Conservation (phyloP, 2,329 filamentous ascomycete species). For the Trichothecium sympodiale region DNA sequence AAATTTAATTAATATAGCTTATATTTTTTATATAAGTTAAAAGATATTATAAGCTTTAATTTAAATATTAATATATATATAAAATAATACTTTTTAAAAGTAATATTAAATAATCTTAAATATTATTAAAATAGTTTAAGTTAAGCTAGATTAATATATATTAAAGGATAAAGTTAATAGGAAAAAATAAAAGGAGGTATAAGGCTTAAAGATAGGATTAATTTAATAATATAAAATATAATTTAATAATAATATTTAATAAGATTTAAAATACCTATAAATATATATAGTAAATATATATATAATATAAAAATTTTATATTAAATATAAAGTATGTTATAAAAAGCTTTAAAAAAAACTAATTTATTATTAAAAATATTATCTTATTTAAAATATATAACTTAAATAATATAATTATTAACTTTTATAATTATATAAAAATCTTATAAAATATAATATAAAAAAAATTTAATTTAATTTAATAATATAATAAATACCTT, state of each 20-base stretch:
- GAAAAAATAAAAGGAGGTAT: neutral
- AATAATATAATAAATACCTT: neutral
- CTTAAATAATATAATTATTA: conserved; percentile 1
- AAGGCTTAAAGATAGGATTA: too few relatives aligned
- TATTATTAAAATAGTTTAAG: too few relatives aligned
- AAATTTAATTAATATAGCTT: too few relatives aligned
- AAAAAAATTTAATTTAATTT: neutral
- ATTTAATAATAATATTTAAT: too few relatives aligned
- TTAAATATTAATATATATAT: too few relatives aligned
- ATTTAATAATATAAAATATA: too few relatives aligned
- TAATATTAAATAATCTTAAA: too few relatives aligned
- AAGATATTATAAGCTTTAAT: too few relatives aligned
- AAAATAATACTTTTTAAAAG: too few relatives aligned
- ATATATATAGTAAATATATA: neutral
- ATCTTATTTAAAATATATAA: neutral
- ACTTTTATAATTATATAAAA: neutral
- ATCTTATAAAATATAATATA: neutral
- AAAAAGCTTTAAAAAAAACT: neutral
- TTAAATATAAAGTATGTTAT: neutral
- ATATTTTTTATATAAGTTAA: too few relatives aligned
- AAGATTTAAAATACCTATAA: neutral
- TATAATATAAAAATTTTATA: neutral
- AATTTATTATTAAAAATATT: neutral
- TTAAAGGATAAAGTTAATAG: too few relatives aligned
- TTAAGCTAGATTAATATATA: too few relatives aligned